Percentiles rank a stretch among this genome's conserved stretches.
phyloP scores from a whole-genome alignment of 1,139 yeast species.

The Candida neerlandica region DNA sequence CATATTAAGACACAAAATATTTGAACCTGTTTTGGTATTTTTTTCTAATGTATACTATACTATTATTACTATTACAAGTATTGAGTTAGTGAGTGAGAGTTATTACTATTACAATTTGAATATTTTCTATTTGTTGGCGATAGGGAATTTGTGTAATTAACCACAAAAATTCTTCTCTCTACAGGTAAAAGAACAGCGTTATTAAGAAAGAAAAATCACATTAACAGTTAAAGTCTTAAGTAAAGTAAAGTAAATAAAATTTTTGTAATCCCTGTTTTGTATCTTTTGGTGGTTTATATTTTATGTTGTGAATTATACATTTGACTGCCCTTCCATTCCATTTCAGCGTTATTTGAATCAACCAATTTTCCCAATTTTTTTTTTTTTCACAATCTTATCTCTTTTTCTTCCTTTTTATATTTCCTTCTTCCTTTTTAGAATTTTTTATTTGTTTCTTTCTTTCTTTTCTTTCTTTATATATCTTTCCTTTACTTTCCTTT shows the following conservation, averaged over 20 bases:
- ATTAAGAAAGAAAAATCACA: no score
- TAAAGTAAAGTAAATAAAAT: no score
- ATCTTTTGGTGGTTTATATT: no score
- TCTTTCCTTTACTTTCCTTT: neutral
- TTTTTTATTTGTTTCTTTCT: neutral
- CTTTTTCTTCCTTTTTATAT: neutral
- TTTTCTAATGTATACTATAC: neutral
- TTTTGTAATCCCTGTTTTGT: no score
- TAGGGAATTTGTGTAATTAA: neutral
- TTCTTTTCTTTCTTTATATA: neutral
- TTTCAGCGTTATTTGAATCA: neutral
- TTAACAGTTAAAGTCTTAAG: no score
- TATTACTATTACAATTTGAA: neutral
- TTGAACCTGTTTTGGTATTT: neutral
- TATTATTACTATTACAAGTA: neutral
- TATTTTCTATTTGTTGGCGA: no score
- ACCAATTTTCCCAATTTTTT: constrained; percentile 2
- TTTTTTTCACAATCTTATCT: constrained; percentile 1
- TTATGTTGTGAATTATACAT: neutral
- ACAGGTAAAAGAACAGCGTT: no score
- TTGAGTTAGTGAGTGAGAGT: neutral
- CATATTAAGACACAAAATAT: neutral
- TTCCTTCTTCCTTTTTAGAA: neutral
- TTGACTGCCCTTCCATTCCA: neutral
- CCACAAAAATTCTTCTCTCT: no score